phyloP scores from a whole-genome alignment of 1,284 basidiomycete genomes.

The Agaricales sp. region DNA sequence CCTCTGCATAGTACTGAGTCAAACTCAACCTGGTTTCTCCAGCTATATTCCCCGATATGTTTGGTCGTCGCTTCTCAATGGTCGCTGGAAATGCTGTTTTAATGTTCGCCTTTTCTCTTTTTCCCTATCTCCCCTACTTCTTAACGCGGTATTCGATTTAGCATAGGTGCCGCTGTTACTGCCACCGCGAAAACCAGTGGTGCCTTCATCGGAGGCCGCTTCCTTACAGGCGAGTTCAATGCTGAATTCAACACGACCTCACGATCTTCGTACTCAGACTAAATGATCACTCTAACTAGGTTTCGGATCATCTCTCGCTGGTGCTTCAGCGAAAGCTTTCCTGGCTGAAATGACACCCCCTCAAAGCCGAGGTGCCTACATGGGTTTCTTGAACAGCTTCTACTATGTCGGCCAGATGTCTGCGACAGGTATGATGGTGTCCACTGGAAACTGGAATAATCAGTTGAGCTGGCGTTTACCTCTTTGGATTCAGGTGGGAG shows the following conservation, averaged over 20 bases:
- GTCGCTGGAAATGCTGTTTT: conserved; percentile 36
- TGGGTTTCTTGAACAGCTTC: conserved; percentile 41
- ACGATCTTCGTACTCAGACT: neutral
- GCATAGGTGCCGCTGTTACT: conserved; percentile 35
- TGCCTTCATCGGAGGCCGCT: conserved; percentile 41
- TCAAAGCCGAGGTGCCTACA: conserved; percentile 37
- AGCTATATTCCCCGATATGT: conserved; percentile 38
- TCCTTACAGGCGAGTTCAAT: conserved; percentile 31
- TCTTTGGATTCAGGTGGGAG: conserved; percentile 35
- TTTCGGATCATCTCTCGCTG: conserved; percentile 30
- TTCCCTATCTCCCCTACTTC: conserved; percentile 2
- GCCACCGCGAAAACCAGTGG: conserved; percentile 31
- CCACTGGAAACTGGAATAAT: conserved; percentile 31
- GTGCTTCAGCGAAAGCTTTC: conserved; percentile 38
- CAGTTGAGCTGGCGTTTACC: conserved; percentile 41
- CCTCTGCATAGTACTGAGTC: conserved; percentile 8
- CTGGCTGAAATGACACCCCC: conserved; percentile 42
- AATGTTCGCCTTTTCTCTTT: conserved; percentile 22
- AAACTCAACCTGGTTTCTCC: conserved; percentile 2
- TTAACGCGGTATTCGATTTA: conserved; percentile 11
- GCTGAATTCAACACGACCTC: too few species aligned
- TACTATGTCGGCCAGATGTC: conserved; percentile 46
- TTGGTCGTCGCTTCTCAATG: conserved; percentile 45
- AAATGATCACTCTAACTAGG: conserved; percentile 14
- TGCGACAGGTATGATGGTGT: conserved; percentile 40